Evolutionary conservation across 1,284 basidiomycete genomes (phyloP), one percentile per base, ranked within the genome.

Genomic region (Puccinia brachypodii): DNA sequence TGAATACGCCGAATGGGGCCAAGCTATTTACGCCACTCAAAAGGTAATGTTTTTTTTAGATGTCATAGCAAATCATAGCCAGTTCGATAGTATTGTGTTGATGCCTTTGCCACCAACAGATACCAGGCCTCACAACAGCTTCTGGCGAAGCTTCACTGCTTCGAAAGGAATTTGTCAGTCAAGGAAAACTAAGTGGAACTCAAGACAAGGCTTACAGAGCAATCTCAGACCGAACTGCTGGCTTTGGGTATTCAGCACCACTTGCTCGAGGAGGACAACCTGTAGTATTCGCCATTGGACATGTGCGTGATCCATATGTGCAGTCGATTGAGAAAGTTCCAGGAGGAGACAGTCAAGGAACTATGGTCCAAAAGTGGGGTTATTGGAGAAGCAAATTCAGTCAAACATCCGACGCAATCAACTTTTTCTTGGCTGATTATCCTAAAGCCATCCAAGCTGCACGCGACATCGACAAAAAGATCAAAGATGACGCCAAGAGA

Each of bases 1-100:
- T 25, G 85, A 86, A 81, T 83, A 85, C 25, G 85, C 85, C 64
- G 85, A 86, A 69, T 86, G 85, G 85, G 85, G 85, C 36, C 83
- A 83, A 53, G 84, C 83, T 7, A 84, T 84, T 16, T 86, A 84
- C 58, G 84, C 85, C 44, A 84, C 84, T 19, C 64, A 47, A 83
- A 84, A 62, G 82, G n/a, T n/a, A n/a, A n/a, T n/a, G 84, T 66
- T 68, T 16, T n/a, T 68, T 0, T 25, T 33, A 62, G 40, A n/a
- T 33, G 1, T 53, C 19, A 31, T n/a, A n/a, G 38, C 33, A n/a
- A n/a, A n/a, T n/a, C n/a, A n/a, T n/a, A n/a, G n/a, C 11, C 3
- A 7, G 22, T 53, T n/a, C n/a, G n/a, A n/a, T n/a, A n/a, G n/a
- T 7, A 19, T 53, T 62, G 28, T n/a, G 2, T 31, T 6, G 7